Base-by-base conservation (phyloP, 108 stramenopile genomes). In the Stephanodiscus minutulus region DNA sequence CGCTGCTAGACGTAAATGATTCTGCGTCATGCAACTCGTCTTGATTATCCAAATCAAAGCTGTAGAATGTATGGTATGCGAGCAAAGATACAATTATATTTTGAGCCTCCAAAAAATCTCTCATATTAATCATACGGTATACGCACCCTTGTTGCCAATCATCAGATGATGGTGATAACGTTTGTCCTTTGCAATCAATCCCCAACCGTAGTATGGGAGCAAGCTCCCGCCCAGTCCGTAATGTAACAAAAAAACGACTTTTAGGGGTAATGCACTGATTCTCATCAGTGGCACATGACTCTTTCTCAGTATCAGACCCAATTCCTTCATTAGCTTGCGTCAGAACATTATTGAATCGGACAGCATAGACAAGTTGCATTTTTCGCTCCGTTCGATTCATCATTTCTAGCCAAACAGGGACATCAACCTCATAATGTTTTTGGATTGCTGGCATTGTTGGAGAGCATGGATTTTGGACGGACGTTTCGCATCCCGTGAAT, bases 321-420 rank as follows among this genome's bases (percentile, higher is more conserved):
- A 4, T 46, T 21, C 18, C 36, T 33, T 74, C 66, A 24, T 49
- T 67, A 15, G 33, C 57, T 33, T 61, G 37, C 6, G 28, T 46
- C 0, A 13, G 7, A 53, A n/a, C 55, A 66, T 78, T 76, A 15
- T 75, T 58, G 0, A 86, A 85, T 52, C 95, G 64, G 8, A 96
- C 79, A 9, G 83, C 91, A 68, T 96, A 96, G 13, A 89, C 85
- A 9, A 88, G 85, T 67, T 88, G 88, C 7, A 79, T 83, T 28
- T 79, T 65, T 50, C 92, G 73, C 18, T 83, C 76, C 17, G 79
- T 82, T 64, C 95, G 68, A 74, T 93, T 87, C 89, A 92, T 89
- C 73, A 90, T 77, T 69, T 96, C 95, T 33, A 96, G 77, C 89
- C 92, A 96, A 3, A 88, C 92, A 37, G 94, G 90, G 7, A 84